Evolutionary conservation across 306 rosid species (phyloP), one percentile per base, ranked within the genome.

Genomic region (Quercus bicolor): DNA sequence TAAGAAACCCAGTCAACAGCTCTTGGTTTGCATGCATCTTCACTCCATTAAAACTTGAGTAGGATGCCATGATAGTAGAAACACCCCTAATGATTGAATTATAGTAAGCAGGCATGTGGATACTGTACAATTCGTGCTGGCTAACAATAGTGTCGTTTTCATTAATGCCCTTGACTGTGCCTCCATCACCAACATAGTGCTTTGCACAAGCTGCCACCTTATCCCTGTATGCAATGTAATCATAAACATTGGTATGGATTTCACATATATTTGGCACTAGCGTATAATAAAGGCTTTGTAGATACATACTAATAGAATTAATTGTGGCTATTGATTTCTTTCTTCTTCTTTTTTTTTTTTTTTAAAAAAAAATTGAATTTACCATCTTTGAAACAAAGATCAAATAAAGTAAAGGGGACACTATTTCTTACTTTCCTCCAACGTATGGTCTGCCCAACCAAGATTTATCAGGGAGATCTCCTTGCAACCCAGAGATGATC

Each of bases 141-240:
- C 3, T 55, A 54, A 55, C 51, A 8, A 55, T 31, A 15, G 77
- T 73, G 77, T 73, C 33, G 5, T 73, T 73, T 73, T 54, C 77
- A 31, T 73, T 73, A 3, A 55, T 54, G 16, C 77, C 77, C 3
- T 33, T 73, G 1, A 55, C 45, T 19, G 77, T 73, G 52, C 77
- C 77, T 31, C 77, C 77, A n/a, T 73, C 77, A 8, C 77, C 77
- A 5, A 73, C 77, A 28, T 18, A 73, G n/a, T 73, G 77, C 77
- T 73, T 73, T 54, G 77, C 77, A 33, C 77, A 54, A 12, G 24
- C 75, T 15, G 75, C 75, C 16, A 72, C 60, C 57, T 10, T 24
- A 3, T 10, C 16, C 18, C 60, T 72, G 62, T 3, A 72, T 34
- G 24, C 5, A 40, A 40, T 40, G 45, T 40, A 33, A 66, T 66